phyloP scores from a whole-genome alignment of 257 asterid genomes.

The Nicotiana attenuata region DNA sequence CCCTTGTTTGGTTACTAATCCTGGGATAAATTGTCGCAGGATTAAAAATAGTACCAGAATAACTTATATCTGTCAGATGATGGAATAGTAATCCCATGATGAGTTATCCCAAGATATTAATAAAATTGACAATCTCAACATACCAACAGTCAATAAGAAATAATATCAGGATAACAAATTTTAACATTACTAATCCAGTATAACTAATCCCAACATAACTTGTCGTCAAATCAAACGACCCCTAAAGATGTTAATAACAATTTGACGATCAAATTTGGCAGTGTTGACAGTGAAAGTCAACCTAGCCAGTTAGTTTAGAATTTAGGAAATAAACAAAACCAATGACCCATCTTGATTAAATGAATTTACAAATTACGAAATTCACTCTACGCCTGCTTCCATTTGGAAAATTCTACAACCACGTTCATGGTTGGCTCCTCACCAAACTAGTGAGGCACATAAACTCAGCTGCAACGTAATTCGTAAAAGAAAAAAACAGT shows the following conservation, averaged over 20 bases:
- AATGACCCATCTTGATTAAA: neutral
- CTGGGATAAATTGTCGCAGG: too few species aligned
- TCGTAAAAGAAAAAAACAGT: neutral
- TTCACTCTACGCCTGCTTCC: neutral
- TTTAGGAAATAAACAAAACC: neutral
- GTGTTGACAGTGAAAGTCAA: neutral
- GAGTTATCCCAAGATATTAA: too few species aligned
- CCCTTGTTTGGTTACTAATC: too few species aligned
- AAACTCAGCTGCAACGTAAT: neutral
- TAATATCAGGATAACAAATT: too few species aligned
- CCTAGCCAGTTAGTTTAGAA: neutral
- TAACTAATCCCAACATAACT: too few species aligned
- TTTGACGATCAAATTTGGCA: neutral
- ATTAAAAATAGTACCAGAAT: too few species aligned
- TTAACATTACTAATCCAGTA: too few species aligned
- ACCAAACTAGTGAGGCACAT: neutral
- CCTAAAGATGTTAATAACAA: neutral
- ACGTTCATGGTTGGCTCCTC: neutral
- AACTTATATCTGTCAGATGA: too few species aligned
- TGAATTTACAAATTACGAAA: neutral
- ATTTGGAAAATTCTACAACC: neutral
- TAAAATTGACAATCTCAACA: too few species aligned
- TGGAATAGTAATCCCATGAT: too few species aligned
- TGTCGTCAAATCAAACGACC: too few species aligned
- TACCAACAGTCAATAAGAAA: too few species aligned